phyloP scores from a whole-genome alignment of 1,139 yeast genomes.

The Pichia kudriavzevii region DNA sequence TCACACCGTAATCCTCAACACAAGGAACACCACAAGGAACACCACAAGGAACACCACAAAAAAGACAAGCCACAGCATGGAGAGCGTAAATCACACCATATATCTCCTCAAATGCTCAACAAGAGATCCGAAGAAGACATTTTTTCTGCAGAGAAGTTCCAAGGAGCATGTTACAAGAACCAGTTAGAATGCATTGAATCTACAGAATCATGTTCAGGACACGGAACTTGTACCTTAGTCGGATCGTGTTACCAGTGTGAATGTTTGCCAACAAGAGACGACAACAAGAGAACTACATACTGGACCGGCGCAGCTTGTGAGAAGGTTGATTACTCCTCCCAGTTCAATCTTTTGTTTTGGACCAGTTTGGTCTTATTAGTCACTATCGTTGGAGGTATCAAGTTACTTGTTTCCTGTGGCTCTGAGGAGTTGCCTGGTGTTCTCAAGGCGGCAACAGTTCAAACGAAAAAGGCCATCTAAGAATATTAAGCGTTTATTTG shows the following conservation, averaged over 20 bases:
- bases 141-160: too few relatives aligned
- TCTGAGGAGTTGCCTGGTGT: slow-evolving; percentile 62
- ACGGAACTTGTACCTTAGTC: slow-evolving; percentile 48
- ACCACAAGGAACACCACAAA: background rate
- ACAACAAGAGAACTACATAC: slow-evolving; percentile 39
- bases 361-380: slow-evolving; percentile 42
- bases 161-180: slow-evolving; percentile 32
- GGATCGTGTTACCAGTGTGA: slow-evolving; percentile 49
- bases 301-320: slow-evolving; percentile 67
- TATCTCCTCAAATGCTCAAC: slow-evolving; percentile 1
- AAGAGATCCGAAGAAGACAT: slow-evolving; percentile 2
- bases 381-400: slow-evolving; percentile 45
- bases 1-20: too few relatives aligned
- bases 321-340: slow-evolving; percentile 56
- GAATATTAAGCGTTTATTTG: too few relatives aligned
- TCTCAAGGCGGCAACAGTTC: slow-evolving; percentile 48
- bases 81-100: too few relatives aligned
- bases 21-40: slow-evolving; percentile 3
- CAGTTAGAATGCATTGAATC: slow-evolving; percentile 46
- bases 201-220: slow-evolving; percentile 53
- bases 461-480: slow-evolving; percentile 31
- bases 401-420: slow-evolving; percentile 48
- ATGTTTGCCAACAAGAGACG: slow-evolving; percentile 44
- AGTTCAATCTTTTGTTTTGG: slow-evolving; percentile 65
- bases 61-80: too few relatives aligned